Evolutionary conservation across 345 rosid genomes (phyloP), one percentile per base, ranked within the genome.

Genomic region (Eucalyptus cloeziana): DNA sequence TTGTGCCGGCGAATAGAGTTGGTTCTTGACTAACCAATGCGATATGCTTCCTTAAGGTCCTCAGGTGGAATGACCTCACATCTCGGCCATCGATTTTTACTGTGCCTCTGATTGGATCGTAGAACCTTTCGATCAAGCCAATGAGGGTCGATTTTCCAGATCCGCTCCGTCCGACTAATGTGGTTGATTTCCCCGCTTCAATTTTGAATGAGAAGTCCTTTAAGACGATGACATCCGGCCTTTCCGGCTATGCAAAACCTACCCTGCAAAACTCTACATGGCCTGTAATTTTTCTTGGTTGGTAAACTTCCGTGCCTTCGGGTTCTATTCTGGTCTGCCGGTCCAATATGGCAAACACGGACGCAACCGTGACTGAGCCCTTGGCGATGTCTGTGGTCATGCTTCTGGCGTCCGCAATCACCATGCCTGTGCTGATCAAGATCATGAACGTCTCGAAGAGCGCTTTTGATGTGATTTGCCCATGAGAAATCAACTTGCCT

Each of bases 21-120:
- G 98, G 97, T 56, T 96, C 96, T 89, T 96, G 98, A 89, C 96
- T 95, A 3, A 96, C 98, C 50, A 96, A 90, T 40, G 97, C 96
- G 47, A 95, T 92, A 87, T 94, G 94, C 83, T 88, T 93, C 88
- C 98, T 93, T 27, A 95, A 69, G 4, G 94, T 92, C 88, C 95
- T 88, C 0, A 95, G 91, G 52, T 94, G 92, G 49, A 94, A 96
- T 1, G 94, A 87, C 49, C 86, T 89, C 44, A 95, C 87, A 80
- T 96, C 96, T 1, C 92, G 92, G 15, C 93, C 93, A 64, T 95
- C 98, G 13, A 96, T 91, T 87, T 89, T 91, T 19, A 95, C 93
- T 1, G 25, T 49, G 3, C 97, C 97, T 17, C 88, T 93, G 2
- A 91, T 86, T 2, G 97, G 96, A 47, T 96, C 96, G 24, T 95